Percentiles rank a stretch among this genome's conserved stretches.
Conservation (phyloP, 495 filamentous ascomycete species). For the Penicillium goetzii region DNA sequence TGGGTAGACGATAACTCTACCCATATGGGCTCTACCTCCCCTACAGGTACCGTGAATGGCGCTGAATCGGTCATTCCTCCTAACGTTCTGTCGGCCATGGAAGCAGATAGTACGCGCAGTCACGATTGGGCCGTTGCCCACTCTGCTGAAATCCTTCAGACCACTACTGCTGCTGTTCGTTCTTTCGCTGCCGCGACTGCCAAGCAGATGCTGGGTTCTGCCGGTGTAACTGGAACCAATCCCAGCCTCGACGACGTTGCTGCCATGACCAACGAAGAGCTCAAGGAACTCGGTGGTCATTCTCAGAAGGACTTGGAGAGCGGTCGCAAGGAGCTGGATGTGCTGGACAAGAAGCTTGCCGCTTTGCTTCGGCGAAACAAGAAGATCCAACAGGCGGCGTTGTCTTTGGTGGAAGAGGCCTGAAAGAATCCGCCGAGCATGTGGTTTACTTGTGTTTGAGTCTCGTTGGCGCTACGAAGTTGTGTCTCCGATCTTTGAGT, state of each 20-base stretch:
- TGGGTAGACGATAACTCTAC: slow-evolving; percentile 44
- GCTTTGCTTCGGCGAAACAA: slow-evolving; percentile 55
- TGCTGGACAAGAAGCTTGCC: slow-evolving; percentile 50
- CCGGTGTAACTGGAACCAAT: slow-evolving; percentile 35
- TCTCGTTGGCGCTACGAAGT: not conserved
- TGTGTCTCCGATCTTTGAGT: not conserved
- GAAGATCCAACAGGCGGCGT: slow-evolving; percentile 49
- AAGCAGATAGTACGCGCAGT: slow-evolving; percentile 47
- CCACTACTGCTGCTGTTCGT: slow-evolving; percentile 48
- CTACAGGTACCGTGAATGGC: slow-evolving; percentile 27
- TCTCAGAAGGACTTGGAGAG: slow-evolving; percentile 49
- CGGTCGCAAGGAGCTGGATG: slow-evolving; percentile 49
- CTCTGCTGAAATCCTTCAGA: slow-evolving; percentile 47
- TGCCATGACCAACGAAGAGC: slow-evolving; percentile 48
- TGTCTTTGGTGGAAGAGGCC: slow-evolving; percentile 21
- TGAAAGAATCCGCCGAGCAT: not conserved
- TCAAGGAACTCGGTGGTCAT: slow-evolving; percentile 40
- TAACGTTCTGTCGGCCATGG: slow-evolving; percentile 50
- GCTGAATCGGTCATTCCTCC: slow-evolving; percentile 38
- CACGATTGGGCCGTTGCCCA: slow-evolving; percentile 52
- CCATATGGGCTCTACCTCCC: slow-evolving; percentile 31
- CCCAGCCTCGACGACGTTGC: slow-evolving; percentile 47
- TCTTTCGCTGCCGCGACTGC: slow-evolving; percentile 47
- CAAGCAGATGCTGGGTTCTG: slow-evolving; percentile 49
- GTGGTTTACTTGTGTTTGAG: not conserved